Evolutionary conservation across 2,329 filamentous ascomycete species (phyloP).

Genomic region (Nannizziopsis barbatae): DNA sequence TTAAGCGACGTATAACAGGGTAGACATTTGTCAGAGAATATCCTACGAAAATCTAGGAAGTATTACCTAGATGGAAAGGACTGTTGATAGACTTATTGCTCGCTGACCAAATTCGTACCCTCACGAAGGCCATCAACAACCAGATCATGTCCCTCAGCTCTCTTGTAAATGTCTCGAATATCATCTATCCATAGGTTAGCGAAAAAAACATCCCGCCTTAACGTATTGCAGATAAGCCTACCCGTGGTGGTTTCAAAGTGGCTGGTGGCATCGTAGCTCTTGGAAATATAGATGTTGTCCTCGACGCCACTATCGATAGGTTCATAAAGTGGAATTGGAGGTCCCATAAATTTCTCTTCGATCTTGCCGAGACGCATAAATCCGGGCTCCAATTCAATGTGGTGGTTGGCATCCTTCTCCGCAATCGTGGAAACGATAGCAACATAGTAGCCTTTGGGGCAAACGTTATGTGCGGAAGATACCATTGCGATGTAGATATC

Average conservation of each 20-base stretch:
- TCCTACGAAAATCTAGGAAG: too few relatives aligned
- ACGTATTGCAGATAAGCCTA: conserved; percentile 24
- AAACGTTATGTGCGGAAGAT: conserved; percentile 92
- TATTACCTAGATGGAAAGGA: not conserved
- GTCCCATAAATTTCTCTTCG: conserved; percentile 93
- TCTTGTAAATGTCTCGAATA: conserved; percentile 82
- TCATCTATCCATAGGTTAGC: conserved; percentile 49
- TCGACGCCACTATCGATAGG: conserved; percentile 69
- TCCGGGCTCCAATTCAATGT: conserved; percentile 85
- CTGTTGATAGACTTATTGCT: conserved; percentile 35
- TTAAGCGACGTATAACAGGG: too few relatives aligned
- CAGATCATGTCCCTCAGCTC: conserved; percentile 70
- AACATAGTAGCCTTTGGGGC: conserved; percentile 97
- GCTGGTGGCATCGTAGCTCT: conserved; percentile 95
- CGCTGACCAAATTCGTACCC: conserved; percentile 58
- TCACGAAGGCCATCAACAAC: conserved; percentile 76
- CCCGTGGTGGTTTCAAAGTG: conserved; percentile 86
- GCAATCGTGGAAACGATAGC: conserved; percentile 97
- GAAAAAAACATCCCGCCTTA: not conserved
- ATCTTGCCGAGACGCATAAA: conserved; percentile 85
- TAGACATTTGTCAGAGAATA: too few relatives aligned
- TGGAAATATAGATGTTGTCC: conserved; percentile 94
- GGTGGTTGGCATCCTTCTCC: conserved; percentile 82
- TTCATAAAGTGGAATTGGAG: conserved; percentile 88
- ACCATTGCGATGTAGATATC: conserved; percentile 97